These are phyloP conservation scores for Closterium sp. DNA, from an alignment of 139 green algal genomes.

Conservation along the genomic window DNA sequence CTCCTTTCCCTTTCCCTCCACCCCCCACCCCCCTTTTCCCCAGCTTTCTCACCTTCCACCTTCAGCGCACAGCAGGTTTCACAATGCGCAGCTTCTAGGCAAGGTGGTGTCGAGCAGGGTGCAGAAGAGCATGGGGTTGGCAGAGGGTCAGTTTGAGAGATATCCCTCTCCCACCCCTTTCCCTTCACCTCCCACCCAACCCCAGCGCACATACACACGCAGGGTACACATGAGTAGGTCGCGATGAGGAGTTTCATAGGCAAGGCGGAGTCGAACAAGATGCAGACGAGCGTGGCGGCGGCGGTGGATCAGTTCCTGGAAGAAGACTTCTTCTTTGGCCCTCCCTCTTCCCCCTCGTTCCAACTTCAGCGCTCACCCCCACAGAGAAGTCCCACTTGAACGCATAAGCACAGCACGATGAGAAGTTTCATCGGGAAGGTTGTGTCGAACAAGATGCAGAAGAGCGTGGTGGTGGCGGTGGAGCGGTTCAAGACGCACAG, in stretches of 20 bases:
- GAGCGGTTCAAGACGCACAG: conserved; percentile 40
- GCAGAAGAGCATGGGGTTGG: conserved; percentile 52
- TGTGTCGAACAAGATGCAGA: conserved; percentile 54
- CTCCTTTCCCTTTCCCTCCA: not conserved
- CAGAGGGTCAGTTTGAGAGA: conserved; percentile 37
- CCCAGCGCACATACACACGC: no score
- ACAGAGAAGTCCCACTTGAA: no score
- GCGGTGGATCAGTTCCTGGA: conserved; percentile 32
- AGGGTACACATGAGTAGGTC: no score
- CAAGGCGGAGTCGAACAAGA: conserved; percentile 49
- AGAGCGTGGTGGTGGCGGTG: conserved; percentile 53
- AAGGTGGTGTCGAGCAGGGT: conserved; percentile 48
- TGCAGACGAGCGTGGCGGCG: conserved; percentile 56
- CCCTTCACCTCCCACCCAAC: no score
- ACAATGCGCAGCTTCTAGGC: no score
- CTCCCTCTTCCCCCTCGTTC: not conserved
- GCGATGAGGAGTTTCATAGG: conserved; percentile 48
- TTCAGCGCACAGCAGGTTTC: no score
- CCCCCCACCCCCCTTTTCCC: no score
- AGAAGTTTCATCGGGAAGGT: conserved; percentile 42
- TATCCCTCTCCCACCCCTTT: no score
- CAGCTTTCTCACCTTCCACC: no score
- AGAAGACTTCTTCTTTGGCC: not conserved
- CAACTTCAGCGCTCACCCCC: not conserved
- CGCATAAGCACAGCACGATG: not conserved